phyloP scores from a whole-genome alignment of 805 yeast genomes.

The Kazachstania bromeliacearum region DNA sequence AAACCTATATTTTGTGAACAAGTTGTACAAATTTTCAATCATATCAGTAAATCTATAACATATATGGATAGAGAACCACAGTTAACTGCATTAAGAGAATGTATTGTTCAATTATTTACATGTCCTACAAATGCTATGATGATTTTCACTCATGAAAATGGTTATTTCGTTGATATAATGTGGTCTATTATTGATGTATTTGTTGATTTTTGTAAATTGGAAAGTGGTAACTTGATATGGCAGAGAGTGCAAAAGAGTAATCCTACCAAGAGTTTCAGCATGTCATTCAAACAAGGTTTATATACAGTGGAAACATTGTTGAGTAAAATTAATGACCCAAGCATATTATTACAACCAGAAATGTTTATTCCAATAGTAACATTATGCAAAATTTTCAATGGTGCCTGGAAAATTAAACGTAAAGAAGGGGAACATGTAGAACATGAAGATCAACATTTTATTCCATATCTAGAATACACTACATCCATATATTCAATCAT shows the following conservation, averaged over 20 bases:
- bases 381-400: slow-evolving; percentile 48
- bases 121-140: slow-evolving; percentile 69
- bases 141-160: slow-evolving; percentile 31
- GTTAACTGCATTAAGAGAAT: slow-evolving; percentile 56
- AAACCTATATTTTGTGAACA: slow-evolving; percentile 46
- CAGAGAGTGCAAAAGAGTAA: slow-evolving; percentile 28
- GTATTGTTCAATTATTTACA: slow-evolving; percentile 82
- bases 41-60: slow-evolving; percentile 39
- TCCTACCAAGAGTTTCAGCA: slow-evolving; percentile 28
- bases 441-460: slow-evolving; percentile 43
- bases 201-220: slow-evolving; percentile 33
- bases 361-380: slow-evolving; percentile 36
- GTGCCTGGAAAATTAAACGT: slow-evolving; percentile 45
- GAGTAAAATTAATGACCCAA: slow-evolving; percentile 27
- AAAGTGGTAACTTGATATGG: slow-evolving; percentile 30
- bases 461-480: slow-evolving; percentile 41
- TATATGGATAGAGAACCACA: slow-evolving; percentile 82
- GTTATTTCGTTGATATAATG: slow-evolving; percentile 36
- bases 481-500: slow-evolving; percentile 36
- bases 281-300: slow-evolving; percentile 29
- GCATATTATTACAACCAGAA: slow-evolving; percentile 28
- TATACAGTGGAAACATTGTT: slow-evolving; percentile 29
- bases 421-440: slow-evolving; percentile 64
- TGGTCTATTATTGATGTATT: slow-evolving; percentile 39
- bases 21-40: slow-evolving; percentile 46